phyloP scores from a whole-genome alignment of 768 basidiomycete genomes.

The Hygrophorus pudorinus region DNA sequence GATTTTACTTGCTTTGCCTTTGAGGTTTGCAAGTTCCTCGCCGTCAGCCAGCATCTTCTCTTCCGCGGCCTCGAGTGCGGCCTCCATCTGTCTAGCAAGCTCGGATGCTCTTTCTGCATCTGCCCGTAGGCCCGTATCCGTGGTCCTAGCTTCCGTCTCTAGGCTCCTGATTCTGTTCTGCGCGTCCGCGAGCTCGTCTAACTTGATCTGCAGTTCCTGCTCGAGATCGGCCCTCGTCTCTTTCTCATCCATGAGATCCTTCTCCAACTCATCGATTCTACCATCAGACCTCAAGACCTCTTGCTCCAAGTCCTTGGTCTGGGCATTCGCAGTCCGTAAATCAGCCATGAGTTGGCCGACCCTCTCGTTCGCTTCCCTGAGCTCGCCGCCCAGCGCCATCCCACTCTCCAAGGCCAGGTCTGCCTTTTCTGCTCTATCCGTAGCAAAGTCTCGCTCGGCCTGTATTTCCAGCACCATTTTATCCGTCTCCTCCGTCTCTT shows the following conservation, averaged over 20 bases:
- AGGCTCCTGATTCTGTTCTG: slow-evolving; percentile 18
- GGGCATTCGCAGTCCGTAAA: slow-evolving; percentile 46
- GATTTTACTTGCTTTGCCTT: slow-evolving; percentile 40
- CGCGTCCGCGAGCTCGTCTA: slow-evolving; percentile 28
- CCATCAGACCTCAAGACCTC: slow-evolving; percentile 44
- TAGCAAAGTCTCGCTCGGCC: slow-evolving; percentile 44
- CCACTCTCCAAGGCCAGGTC: slow-evolving; percentile 54
- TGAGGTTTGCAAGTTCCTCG: slow-evolving; percentile 39
- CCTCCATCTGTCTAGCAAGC: slow-evolving; percentile 59
- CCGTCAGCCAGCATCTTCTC: slow-evolving; percentile 58
- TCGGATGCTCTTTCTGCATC: slow-evolving; percentile 44
- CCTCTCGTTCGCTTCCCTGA: slow-evolving; percentile 56
- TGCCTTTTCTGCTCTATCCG: slow-evolving; percentile 53
- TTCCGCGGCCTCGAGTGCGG: slow-evolving; percentile 67
- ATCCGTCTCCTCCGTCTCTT: slow-evolving; percentile 28
- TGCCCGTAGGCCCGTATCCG: slow-evolving; percentile 37
- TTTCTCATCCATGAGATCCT: slow-evolving; percentile 44
- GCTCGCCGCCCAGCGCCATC: slow-evolving; percentile 57
- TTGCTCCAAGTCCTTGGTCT: slow-evolving; percentile 53
- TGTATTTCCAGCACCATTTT: slow-evolving; percentile 33
- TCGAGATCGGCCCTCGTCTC: slow-evolving; percentile 34
- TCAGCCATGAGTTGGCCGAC: slow-evolving; percentile 46
- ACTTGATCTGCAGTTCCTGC: slow-evolving; percentile 27
- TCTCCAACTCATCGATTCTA: slow-evolving; percentile 46
- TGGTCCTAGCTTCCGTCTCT: slow-evolving; percentile 25